Conservation (phyloP, 805 yeast species). For the Brettanomyces custersianus region DNA sequence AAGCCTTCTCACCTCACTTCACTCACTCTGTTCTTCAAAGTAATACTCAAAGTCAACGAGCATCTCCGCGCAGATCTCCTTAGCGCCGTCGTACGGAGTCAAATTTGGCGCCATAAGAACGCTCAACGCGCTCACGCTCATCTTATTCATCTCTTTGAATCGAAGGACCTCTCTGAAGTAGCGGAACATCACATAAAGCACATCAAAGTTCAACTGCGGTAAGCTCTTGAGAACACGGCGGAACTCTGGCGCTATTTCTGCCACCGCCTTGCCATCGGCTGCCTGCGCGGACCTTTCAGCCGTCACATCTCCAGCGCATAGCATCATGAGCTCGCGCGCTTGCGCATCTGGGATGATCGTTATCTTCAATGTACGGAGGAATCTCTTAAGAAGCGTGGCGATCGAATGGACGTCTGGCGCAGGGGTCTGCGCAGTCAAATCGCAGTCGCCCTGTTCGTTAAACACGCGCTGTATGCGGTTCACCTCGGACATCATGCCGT, state of each 20-base stretch:
- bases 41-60: constrained; percentile 21
- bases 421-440: constrained; percentile 36
- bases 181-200: constrained; percentile 57
- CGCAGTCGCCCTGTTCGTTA: constrained; percentile 61
- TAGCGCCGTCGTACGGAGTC: constrained; percentile 25
- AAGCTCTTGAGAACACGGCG: constrained; percentile 31
- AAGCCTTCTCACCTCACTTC: too few species aligned
- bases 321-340: constrained; percentile 26
- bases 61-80: constrained; percentile 24
- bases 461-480: constrained; percentile 60
- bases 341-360: constrained; percentile 51
- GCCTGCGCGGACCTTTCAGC: constrained; percentile 16
- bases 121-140: constrained; percentile 65
- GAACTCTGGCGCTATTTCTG: constrained; percentile 7
- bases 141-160: constrained; percentile 58
- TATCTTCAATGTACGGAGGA: constrained; percentile 67
- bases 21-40: too few species aligned
- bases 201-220: constrained; percentile 48
- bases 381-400: constrained; percentile 77
- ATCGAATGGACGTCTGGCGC: constrained; percentile 67
- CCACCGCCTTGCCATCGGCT: constrained; percentile 5
- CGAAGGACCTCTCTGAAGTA: constrained; percentile 58
- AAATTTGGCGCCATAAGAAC: constrained; percentile 29
- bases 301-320: too few species aligned
- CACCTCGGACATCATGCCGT: constrained; percentile 79